A percentile compares a stretch with the other conserved stretches of the same genome.
phyloP scores from a whole-genome alignment of 305 asterid species.

The Lippia alba region DNA sequence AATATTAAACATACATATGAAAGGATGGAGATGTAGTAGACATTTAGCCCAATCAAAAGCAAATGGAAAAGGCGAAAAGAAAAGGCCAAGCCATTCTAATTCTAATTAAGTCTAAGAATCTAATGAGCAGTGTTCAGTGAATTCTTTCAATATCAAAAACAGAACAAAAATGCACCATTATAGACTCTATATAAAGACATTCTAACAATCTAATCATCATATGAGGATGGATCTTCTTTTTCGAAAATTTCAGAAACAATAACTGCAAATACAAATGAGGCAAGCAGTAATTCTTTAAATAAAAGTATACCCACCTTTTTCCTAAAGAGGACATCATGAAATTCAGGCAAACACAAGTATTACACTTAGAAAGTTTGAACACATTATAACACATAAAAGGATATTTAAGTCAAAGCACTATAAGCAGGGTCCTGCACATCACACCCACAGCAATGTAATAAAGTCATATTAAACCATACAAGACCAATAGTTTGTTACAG shows the following conservation, averaged over 20 bases:
- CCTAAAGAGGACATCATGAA: neutral
- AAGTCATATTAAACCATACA: slow-evolving; percentile 19
- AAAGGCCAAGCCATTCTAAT: slow-evolving; percentile 17
- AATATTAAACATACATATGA: slow-evolving; percentile 18
- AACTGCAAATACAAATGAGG: slow-evolving; percentile 9
- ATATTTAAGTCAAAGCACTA: slow-evolving; percentile 15
- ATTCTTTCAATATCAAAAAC: slow-evolving; percentile 24
- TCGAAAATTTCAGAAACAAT: slow-evolving; percentile 4
- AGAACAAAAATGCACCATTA: slow-evolving; percentile 16
- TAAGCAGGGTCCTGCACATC: slow-evolving; percentile 9
- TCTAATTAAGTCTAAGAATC: slow-evolving; percentile 26
- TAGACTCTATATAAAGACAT: slow-evolving; percentile 11
- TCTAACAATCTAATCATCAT: slow-evolving; percentile 17
- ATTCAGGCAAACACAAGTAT: slow-evolving; percentile 26
- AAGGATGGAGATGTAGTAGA: slow-evolving; percentile 17
- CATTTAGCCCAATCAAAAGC: slow-evolving; percentile 16
- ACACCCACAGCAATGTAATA: slow-evolving; percentile 13
- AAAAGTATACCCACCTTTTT: slow-evolving; percentile 8
- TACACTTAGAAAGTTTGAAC: neutral
- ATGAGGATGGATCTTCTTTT: slow-evolving; percentile 3
- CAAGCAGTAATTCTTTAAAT: neutral
- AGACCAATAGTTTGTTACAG: neutral
- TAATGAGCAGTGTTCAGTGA: neutral
- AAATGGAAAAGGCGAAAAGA: neutral
- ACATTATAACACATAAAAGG: slow-evolving; percentile 13